Evolutionary conservation across 169 alveolate genomes (phyloP), one percentile per base, ranked within the genome.

Genomic region (Plasmodium malariae): DNA sequence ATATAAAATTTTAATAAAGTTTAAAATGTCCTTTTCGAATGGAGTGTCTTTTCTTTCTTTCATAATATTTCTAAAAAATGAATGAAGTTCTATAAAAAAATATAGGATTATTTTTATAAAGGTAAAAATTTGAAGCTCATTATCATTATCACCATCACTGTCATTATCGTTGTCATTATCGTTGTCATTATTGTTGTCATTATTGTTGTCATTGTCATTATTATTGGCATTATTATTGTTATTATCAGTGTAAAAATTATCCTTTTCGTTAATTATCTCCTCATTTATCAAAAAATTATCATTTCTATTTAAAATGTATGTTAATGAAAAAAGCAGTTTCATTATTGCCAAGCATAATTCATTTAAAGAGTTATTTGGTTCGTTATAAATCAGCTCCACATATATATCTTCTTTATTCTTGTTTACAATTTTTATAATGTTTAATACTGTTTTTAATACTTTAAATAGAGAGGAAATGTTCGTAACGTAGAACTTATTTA

Each of bases 371-470:
- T 83, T 24, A 49, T 83, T 67, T 24, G 30, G 26, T 30, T 68
- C 73, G 19, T 65, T 36, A 68, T 36, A 67, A 49, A 83, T 67
- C 17, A 83, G 30, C 36, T 83, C 91, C 14, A 83, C 55, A 71
- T 65, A 83, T 30, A 83, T 45, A 49, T 83, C 91, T 30, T 37
- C 30, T 17, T 83, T 83, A 45, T 83, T 67, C 5, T 3, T 30
- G 19, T 83, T 83, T 49, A 83, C 80, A 55, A 68, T 83, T 28
- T 83, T 83, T 24, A 83, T 83, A 6, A 67, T 67, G 32, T 83
- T 83, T 83, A 60, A 67, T 19, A 69, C 62, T 32, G 83, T 83
- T 83, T 83, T 65, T 17, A 83, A 34, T n/a, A 83, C 65, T 67
- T 70, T 49, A 83, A 67, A 83, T 9, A 83, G 74, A 40, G 83